Base-by-base conservation (phyloP, 495 filamentous ascomycete species). In the Aspergillus carlsbadensis region DNA sequence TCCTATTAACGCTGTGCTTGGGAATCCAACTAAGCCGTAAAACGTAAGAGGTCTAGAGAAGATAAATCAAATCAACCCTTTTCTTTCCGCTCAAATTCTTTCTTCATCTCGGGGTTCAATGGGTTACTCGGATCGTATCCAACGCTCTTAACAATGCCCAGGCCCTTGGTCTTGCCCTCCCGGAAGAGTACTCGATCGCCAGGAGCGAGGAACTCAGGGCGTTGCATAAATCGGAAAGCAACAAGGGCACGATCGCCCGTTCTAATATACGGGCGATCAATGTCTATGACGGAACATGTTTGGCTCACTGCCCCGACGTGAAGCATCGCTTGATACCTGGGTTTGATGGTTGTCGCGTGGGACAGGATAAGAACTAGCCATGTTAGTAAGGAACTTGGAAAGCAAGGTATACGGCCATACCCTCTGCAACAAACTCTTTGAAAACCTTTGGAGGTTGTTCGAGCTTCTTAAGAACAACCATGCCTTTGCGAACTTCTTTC, bases 311-410 rank as follows among this genome's bases (percentile, higher is more conserved):
- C 90, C 7, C 94, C 94, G 17, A 98, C 94, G 64, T 98, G 94
- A 18, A 98, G 81, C 94, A 98, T 98, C 5, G 94, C 95, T 70
- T 98, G 94, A 66, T 98, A 98, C 64, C 92, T 92, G 6, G 90
- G 91, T 68, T 95, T 94, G 71, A 98, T 98, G 42, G 94, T 98
- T n/a, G 94, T 98, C 1, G 94, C 94, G 67, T 98, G 94, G 4
- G 88, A 92, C 7, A 98, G 80, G 57, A 98, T 98, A 6, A 98
- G 81, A 3, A 98, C 94, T 91, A 46, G 47, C 34, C 17, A 18
- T 50, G 50, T 66, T 61, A 70, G 62, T 40, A 56, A 35, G 13
- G 17, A 15, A 13, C 34, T 17, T 43, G 3, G 22, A 18, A n/a
- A 15, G 5, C 14, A 17, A 41, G 34, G 10, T 26, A 31, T 5